Base-by-base conservation (phyloP, 345 rosid genomes). In the Xanthoceras sorbifolium region DNA sequence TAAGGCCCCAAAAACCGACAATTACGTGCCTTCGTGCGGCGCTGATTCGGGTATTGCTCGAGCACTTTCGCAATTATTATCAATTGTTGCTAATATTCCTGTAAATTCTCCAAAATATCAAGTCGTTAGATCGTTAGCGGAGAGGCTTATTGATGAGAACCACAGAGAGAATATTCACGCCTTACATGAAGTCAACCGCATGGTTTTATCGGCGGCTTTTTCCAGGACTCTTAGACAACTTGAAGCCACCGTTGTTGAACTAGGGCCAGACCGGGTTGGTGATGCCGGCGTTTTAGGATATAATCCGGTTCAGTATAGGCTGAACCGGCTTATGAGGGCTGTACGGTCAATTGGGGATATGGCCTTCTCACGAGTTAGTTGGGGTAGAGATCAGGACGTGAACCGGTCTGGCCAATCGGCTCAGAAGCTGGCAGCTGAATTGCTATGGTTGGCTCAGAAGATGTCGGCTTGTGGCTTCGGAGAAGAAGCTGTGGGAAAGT, bases 341-440 rank as follows among this genome's bases (percentile, higher is more conserved):
- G 87, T 83, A 67, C 81, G 83, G 79, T 77, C 75, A 1, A 84
- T 89, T 18, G 83, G 86, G 42, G 86, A 82, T 25, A 87, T 87
- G 48, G 77, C 84, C 9, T 71, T 52, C 76, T 22, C 64, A 10
- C 59, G 79, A 77, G 60, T 74, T 65, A 81, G 85, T 78, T 76
- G 42, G 40, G 59, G 78, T 22, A 84, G 83, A 64, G 92, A 57
- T 11, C 11, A 85, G 40, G 86, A 77, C 67, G 48, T 65, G 78
- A 70, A 76, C 69, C 82, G 82, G 60, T 81, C 83, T 0, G 83
- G 83, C 36, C 72, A 62, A 32, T 81, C 83, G 73, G 87, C 86
- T 50, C 97, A 92, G 87, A 94, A 92, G 74, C 80, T 91, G 59
- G 97, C 97, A 50, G 94, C 95, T 15, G 98, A 94, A 84, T 72